These are phyloP conservation scores for Sporisorium iseilematis-ciliati DNA, from an alignment of 1,284 basidiomycete genomes.

Conservation along the genomic window DNA sequence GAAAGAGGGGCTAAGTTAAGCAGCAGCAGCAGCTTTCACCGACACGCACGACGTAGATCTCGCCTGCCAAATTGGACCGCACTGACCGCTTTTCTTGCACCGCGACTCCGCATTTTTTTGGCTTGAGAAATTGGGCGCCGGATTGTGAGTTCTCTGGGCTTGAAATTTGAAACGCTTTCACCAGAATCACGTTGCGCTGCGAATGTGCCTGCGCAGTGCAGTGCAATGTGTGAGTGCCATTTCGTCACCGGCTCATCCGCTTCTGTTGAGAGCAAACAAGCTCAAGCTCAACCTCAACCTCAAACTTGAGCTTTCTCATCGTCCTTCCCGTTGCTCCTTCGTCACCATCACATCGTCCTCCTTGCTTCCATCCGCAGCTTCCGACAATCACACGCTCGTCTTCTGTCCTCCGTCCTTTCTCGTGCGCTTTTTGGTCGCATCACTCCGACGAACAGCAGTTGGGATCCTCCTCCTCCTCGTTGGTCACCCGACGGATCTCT, in stretches of 20 bases:
- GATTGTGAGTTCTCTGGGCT: constrained; percentile 4
- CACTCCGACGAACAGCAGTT: neutral
- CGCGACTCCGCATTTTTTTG: constrained; percentile 15
- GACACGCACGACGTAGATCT: constrained; percentile 25
- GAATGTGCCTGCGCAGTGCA: no score
- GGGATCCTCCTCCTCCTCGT: neutral
- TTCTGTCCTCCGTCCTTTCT: neutral
- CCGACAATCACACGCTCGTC: neutral
- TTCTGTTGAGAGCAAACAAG: no score
- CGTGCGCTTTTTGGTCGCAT: neutral
- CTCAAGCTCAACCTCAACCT: neutral
- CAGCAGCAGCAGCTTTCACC: neutral
- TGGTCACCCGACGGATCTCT: neutral
- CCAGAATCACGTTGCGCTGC: no score
- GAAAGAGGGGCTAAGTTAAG: no score
- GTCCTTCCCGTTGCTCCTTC: neutral
- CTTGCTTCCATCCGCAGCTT: no score
- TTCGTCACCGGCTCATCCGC: no score
- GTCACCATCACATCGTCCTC: neutral
- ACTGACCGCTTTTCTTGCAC: constrained; percentile 14
- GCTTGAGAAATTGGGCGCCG: neutral
- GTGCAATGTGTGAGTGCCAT: no score
- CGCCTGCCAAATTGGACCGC: constrained; percentile 8
- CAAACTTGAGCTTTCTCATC: neutral
- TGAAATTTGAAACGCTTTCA: constrained; percentile 1